Evolutionary conservation across 2,329 filamentous ascomycete species (phyloP).

Genomic region (Claviceps capensis): DNA sequence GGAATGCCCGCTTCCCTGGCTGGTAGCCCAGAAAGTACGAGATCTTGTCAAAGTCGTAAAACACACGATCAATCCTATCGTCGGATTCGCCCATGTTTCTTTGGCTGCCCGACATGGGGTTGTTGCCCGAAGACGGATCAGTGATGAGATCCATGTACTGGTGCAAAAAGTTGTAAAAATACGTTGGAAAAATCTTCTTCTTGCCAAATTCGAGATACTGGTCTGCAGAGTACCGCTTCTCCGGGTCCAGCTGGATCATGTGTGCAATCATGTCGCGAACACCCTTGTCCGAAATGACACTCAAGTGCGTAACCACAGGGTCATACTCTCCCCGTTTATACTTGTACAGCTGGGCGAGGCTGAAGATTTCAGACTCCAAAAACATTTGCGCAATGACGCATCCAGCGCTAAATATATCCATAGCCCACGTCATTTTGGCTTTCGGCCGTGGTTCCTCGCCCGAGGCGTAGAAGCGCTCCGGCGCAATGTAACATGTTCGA

Average conservation of each 20-base stretch:
- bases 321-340: constrained; percentile 90
- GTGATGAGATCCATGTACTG: constrained; percentile 96
- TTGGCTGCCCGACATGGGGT: constrained; percentile 48
- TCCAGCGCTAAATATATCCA: constrained; percentile 96
- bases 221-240: constrained; percentile 82
- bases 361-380: constrained; percentile 91
- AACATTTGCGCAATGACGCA: constrained; percentile 97
- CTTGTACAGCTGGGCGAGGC: constrained; percentile 87
- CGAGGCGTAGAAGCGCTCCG: constrained; percentile 72
- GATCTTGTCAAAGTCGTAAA: constrained; percentile 93
- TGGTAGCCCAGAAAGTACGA: constrained; percentile 80
- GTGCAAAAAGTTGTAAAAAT: constrained; percentile 95
- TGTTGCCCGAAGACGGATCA: constrained; percentile 70
- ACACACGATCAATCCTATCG: constrained; percentile 86
- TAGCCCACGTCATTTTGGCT: constrained; percentile 66
- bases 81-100: constrained; percentile 77
- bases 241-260: constrained; percentile 92
- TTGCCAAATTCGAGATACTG: constrained; percentile 91
- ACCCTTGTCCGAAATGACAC: constrained; percentile 75
- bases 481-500: constrained; percentile 87
- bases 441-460: constrained; percentile 49
- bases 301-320: constrained; percentile 65
- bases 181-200: constrained; percentile 81
- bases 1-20: constrained; percentile 27
- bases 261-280: constrained; percentile 80